These are phyloP conservation scores for Diaporthe australafricana DNA, from an alignment of 2,329 filamentous ascomycete genomes.

Conservation along the genomic window DNA sequence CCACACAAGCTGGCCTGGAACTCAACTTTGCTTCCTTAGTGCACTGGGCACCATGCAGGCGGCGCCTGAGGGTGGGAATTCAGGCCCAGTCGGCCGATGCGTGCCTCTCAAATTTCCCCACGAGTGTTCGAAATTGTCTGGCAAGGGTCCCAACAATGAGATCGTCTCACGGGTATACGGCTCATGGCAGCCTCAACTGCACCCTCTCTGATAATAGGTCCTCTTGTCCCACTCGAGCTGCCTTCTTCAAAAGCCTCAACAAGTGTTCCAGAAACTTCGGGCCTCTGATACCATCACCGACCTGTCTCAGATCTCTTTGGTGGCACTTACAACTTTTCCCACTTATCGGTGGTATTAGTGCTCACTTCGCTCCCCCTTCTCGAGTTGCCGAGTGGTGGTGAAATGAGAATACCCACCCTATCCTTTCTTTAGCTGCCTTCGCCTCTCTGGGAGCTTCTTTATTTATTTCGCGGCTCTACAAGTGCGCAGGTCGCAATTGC, in stretches of 20 bases:
- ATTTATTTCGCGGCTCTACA: conserved; percentile 6
- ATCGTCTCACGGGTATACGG: conserved; percentile 30
- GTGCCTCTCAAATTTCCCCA: conserved; percentile 11
- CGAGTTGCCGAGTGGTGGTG: conserved; percentile 10
- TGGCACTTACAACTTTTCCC: background rate
- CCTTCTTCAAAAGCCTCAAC: conserved; percentile 9
- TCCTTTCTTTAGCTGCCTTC: conserved; percentile 32
- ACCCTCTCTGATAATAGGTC: conserved; percentile 32
- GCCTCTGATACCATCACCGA: conserved; percentile 24
- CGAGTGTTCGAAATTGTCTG: conserved; percentile 28
- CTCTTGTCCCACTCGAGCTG: conserved; percentile 22
- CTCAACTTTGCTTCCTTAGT: conserved; percentile 17
- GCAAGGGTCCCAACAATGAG: conserved; percentile 28
- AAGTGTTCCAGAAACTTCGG: conserved; percentile 17
- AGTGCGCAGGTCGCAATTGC: conserved; percentile 22
- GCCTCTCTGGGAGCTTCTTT: conserved; percentile 10
- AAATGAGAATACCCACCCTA: conserved; percentile 32
- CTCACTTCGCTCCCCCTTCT: conserved; percentile 12
- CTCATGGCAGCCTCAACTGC: conserved; percentile 29
- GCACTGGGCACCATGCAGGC: conserved; percentile 24
- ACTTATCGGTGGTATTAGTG: background rate
- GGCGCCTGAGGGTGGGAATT: conserved; percentile 23
- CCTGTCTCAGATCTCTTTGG: conserved; percentile 12
- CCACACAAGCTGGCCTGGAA: conserved; percentile 24
- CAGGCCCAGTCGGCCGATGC: conserved; percentile 31